These are phyloP conservation scores for Stylosanthes scabra DNA, from an alignment of 331 rosid genomes.

Conservation along the genomic window DNA sequence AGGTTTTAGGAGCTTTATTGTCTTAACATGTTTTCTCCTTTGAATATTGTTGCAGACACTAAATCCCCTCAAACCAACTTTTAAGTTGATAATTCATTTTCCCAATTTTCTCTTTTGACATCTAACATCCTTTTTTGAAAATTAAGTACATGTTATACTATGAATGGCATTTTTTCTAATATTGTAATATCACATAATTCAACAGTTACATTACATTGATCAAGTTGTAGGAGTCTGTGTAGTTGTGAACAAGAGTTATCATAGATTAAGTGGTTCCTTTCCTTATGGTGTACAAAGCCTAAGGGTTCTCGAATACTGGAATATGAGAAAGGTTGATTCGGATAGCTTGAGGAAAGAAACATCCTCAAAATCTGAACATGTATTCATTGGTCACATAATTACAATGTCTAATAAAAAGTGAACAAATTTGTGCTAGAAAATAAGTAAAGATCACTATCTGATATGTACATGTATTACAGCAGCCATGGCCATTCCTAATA, in stretches of 20 bases:
- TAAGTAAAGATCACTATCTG: too few relatives aligned
- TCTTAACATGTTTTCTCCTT: background rate
- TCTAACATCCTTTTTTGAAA: background rate
- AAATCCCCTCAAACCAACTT: background rate
- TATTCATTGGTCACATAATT: too few relatives aligned
- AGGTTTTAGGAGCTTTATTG: background rate
- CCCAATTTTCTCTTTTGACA: background rate
- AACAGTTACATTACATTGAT: background rate
- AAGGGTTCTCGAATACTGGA: background rate
- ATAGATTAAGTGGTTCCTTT: background rate
- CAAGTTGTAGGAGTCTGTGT: background rate
- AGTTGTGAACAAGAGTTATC: background rate
- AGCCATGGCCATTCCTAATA: too few relatives aligned
- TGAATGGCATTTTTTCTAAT: too few relatives aligned
- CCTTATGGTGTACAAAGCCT: background rate
- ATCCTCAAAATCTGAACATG: too few relatives aligned
- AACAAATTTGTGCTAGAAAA: too few relatives aligned
- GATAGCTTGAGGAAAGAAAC: too few relatives aligned
- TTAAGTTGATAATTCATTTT: background rate
- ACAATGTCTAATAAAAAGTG: too few relatives aligned
- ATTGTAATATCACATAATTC: background rate
- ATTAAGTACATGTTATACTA: too few relatives aligned
- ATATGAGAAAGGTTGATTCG: too few relatives aligned
- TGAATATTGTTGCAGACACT: background rate
- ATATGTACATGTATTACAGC: too few relatives aligned